These are phyloP conservation scores for Acidomyces sp. DNA, from an alignment of 495 filamentous ascomycete genomes.

Conservation along the genomic window DNA sequence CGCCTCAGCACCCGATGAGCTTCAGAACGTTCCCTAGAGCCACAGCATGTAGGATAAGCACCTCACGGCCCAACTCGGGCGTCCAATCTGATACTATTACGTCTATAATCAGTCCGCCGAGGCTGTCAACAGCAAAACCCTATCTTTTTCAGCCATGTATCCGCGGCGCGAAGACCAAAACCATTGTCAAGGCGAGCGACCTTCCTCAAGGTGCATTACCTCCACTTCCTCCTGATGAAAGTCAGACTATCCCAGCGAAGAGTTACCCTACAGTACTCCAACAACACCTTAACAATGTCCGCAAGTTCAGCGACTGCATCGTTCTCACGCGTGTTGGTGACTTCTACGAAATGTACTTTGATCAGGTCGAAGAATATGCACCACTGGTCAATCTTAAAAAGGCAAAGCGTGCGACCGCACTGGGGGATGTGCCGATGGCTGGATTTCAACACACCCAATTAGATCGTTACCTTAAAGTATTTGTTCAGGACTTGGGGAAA, in stretches of 20 bases:
- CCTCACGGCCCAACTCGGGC: too few relatives aligned
- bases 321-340: slow-evolving; percentile 80
- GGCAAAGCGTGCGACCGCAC: slow-evolving; percentile 60
- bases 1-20: too few relatives aligned
- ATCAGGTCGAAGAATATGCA: slow-evolving; percentile 78
- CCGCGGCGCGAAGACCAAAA: slow-evolving; percentile 14
- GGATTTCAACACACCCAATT: slow-evolving; percentile 90
- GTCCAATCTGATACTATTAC: too few relatives aligned
- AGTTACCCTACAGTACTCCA: slow-evolving; percentile 74
- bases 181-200: slow-evolving; percentile 11
- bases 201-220: slow-evolving; percentile 17
- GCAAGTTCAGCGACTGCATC: slow-evolving; percentile 76
- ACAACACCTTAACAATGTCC: slow-evolving; percentile 82
- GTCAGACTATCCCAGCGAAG: slow-evolving; percentile 1
- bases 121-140: too few relatives aligned
- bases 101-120: too few relatives aligned
- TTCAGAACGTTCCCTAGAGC: too few relatives aligned
- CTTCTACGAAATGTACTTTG: slow-evolving; percentile 96
- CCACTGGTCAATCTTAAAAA: slow-evolving; percentile 81
- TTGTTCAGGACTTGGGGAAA: slow-evolving; percentile 80
- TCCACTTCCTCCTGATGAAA: slow-evolving; percentile 8
- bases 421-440: slow-evolving; percentile 70
- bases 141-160: not conserved
- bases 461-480: slow-evolving; percentile 77
- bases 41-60: not conserved